Conservation (phyloP, 768 basidiomycete genomes). For the Rhodotorula paludigena region DNA sequence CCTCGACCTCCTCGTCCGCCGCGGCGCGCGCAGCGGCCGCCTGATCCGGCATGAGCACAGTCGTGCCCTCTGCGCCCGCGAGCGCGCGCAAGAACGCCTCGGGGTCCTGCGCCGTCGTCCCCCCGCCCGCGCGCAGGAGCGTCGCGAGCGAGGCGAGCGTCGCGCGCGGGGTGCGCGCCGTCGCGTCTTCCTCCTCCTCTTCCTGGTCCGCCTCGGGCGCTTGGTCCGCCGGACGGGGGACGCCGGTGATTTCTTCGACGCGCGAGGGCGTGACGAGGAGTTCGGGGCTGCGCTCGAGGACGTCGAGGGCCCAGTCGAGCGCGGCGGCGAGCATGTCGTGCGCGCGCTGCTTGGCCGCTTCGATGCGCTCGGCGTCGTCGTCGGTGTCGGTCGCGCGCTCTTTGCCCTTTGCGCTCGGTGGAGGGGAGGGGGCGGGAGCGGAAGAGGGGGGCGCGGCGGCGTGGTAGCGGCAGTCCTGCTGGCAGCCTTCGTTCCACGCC, state of each 20-base stretch:
- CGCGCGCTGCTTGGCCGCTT: conserved; percentile 2
- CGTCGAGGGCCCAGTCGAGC: conserved; percentile 35
- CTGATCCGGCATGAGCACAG: not conserved
- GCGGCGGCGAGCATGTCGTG: conserved; percentile 1
- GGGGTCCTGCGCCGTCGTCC: conserved; percentile 47
- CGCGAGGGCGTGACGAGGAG: not conserved
- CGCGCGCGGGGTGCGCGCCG: not conserved
- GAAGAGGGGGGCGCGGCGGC: not conserved
- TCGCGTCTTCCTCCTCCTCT: not conserved
- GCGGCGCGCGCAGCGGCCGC: not conserved
- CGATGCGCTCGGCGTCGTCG: not conserved
- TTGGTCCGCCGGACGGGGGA: not conserved
- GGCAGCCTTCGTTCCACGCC: conserved; percentile 67
- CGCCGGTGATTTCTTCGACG: conserved; percentile 12
- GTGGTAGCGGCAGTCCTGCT: conserved; percentile 72
- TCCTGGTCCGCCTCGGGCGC: not conserved
- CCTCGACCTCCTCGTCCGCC: not conserved
- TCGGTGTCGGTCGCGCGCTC: not conserved
- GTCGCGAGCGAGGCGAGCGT: not conserved
- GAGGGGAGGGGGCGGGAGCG: not conserved
- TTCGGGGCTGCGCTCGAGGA: conserved; percentile 21
- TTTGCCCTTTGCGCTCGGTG: conserved; percentile 6
- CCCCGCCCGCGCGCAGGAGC: conserved; percentile 44
- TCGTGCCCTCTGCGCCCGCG: not conserved
- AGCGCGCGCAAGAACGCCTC: not conserved